These are phyloP conservation scores for Trichoderma lentiforme DNA, from an alignment of 2,329 filamentous ascomycete species.

Conservation along the genomic window DNA sequence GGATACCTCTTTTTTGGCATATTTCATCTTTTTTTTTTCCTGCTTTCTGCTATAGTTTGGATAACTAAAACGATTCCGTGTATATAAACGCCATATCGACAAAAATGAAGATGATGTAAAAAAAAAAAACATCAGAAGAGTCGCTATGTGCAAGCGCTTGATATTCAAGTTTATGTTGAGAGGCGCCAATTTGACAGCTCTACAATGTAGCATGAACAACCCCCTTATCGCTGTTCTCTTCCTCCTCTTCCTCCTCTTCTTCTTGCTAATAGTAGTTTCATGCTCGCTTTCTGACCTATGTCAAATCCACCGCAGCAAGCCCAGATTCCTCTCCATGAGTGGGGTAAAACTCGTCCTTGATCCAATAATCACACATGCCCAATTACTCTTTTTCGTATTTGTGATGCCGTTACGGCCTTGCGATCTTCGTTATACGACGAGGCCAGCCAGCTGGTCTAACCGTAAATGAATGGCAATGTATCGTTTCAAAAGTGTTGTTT, in stretches of 20 bases:
- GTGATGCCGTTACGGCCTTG: neutral
- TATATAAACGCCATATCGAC: slow-evolving; percentile 7
- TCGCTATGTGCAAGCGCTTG: slow-evolving; percentile 9
- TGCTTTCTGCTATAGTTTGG: neutral
- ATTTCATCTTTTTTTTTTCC: neutral
- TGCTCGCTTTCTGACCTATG: neutral
- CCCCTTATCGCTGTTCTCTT: neutral
- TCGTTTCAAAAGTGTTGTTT: neutral
- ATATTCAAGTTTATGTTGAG: slow-evolving; percentile 13
- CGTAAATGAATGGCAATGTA: neutral
- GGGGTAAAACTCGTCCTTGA: neutral
- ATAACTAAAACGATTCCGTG: neutral
- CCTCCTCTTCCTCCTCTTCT: neutral
- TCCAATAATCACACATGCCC: neutral
- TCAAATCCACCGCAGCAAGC: neutral
- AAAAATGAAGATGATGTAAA: neutral
- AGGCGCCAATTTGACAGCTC: neutral
- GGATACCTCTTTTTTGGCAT: neutral
- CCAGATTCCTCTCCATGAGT: neutral
- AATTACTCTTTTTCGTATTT: neutral
- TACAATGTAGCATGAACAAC: neutral
- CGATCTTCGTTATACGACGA: neutral
- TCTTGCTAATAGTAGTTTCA: neutral
- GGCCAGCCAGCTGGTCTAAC: slow-evolving; percentile 13
- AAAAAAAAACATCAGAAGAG: neutral